Evolutionary conservation across 148 eudicot genomes (phyloP).

Genomic region (Suaeda aralocaspica): DNA sequence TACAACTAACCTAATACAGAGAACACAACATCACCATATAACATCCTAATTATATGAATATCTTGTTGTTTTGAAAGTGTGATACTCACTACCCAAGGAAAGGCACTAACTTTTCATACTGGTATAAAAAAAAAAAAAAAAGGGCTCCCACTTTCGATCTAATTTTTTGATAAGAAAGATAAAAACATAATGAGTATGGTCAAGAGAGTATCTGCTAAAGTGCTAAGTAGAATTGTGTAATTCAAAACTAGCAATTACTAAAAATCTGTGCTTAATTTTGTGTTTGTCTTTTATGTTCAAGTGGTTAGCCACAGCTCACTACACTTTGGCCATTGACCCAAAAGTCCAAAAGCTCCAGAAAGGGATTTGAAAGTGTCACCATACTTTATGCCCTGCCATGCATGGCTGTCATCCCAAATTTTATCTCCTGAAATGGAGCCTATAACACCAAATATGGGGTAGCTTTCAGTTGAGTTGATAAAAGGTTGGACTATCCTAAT

Average conservation of each 20-base stretch:
- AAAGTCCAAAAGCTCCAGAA: neutral
- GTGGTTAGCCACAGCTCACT: slow-evolving; percentile 17
- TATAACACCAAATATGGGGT: neutral
- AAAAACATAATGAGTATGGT: neutral
- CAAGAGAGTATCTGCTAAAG: neutral
- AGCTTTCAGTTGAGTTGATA: neutral
- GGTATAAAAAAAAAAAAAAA: too few relatives aligned
- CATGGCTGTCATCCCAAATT: neutral
- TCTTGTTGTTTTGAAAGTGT: neutral
- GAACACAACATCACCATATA: too few relatives aligned
- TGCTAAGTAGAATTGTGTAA: neutral
- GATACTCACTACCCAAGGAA: neutral
- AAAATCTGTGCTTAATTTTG: neutral
- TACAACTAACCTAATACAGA: too few relatives aligned
- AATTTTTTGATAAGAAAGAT: neutral
- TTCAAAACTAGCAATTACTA: neutral
- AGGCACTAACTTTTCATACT: neutral
- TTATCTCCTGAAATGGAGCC: neutral
- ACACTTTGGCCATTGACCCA: neutral
- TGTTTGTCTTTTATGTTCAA: neutral
- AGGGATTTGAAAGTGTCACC: neutral
- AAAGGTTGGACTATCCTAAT: neutral
- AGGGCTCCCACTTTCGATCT: neutral
- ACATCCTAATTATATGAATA: neutral
- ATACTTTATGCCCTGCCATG: neutral